Conservation (phyloP, 805 yeast species). For the Suhomyces canberraensis region DNA sequence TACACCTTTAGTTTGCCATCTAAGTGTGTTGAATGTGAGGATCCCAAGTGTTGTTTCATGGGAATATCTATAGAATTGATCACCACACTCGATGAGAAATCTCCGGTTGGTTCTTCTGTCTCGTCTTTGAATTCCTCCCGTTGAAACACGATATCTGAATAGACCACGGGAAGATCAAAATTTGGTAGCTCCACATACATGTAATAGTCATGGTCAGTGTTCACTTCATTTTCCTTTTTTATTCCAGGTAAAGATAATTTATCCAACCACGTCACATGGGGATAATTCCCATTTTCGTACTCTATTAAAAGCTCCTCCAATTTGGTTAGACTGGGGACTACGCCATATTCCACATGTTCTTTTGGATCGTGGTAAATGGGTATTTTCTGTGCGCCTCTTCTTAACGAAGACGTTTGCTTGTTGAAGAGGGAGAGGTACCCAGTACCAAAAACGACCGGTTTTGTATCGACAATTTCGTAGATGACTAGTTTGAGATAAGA, state of each 20-base stretch:
- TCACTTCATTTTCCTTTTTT: slow-evolving; percentile 3
- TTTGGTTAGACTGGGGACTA: slow-evolving; percentile 20
- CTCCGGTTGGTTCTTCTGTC: slow-evolving; percentile 16
- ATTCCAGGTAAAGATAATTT: slow-evolving; percentile 50
- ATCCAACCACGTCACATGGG: slow-evolving; percentile 71
- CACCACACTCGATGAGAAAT: slow-evolving; percentile 26
- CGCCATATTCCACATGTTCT: slow-evolving; percentile 17
- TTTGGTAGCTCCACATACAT: slow-evolving; percentile 48
- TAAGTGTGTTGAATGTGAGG: not conserved
- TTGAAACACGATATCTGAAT: slow-evolving; percentile 40
- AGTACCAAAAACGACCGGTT: slow-evolving; percentile 53
- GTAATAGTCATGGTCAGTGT: slow-evolving; percentile 17
- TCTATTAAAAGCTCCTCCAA: slow-evolving; percentile 54
- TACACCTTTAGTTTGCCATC: slow-evolving; percentile 28
- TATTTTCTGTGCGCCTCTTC: slow-evolving; percentile 66
- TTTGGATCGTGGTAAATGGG: slow-evolving; percentile 15
- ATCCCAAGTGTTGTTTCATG: slow-evolving; percentile 5
- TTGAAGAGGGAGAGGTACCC: slow-evolving; percentile 62
- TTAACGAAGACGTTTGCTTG: slow-evolving; percentile 48
- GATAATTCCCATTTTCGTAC: slow-evolving; percentile 67
- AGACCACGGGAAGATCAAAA: slow-evolving; percentile 72
- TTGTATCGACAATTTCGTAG: slow-evolving; percentile 64
- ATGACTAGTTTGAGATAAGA: slow-evolving; percentile 58
- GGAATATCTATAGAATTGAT: slow-evolving; percentile 34
- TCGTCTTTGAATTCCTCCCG: slow-evolving; percentile 6